Evolutionary conservation across 2,329 filamentous ascomycete genomes (phyloP), one percentile per base, ranked within the genome.

Genomic region (Pezicula neosporulosa): DNA sequence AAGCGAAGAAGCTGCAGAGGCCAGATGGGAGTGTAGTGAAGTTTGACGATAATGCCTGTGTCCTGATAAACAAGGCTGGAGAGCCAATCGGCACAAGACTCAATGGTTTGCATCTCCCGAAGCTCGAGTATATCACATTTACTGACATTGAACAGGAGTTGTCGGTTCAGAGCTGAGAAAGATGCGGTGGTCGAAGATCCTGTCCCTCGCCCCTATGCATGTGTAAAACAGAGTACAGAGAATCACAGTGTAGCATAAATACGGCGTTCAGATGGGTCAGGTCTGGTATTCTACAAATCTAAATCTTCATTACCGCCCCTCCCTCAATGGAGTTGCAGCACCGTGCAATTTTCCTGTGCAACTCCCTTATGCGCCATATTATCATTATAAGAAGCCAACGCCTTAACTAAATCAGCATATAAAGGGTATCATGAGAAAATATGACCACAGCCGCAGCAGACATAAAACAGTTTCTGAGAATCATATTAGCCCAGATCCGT

Each of bases 21-120:
- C 83, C 83, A 30, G 94, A 99, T 74, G 94, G 94, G 48, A 92
- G 87, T 66, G 85, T 94, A 44, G 86, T 99, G 60, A 86, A 86
- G 61, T 99, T 99, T 70, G 94, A 96, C 72, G 94, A 99, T 73
- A 99, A 99, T 72, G 94, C 94, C 44, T 99, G 94, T 69, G 94
- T 99, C 43, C 77, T 99, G 61, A 88, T 99, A 70, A 97, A 95
- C 76, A 99, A 97, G 81, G 81, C 90, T 9, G 95, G 94, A 41
- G 94, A 99, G 69, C 94, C 94, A 21, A 90, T 99, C 61, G 94
- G 94, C 48, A 91, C 89, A 15, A 86, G 94, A 68, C 82, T 97
- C 76, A 96, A 90, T 72, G 90, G 84, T 79, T 56, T 65, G 75
- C 71, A 9, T 9, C 15, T 39, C 12, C 24, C 37, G 13, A 30